Percentiles rank a stretch among this genome's conserved stretches.
Conservation (phyloP, 2,329 filamentous ascomycete species). For the Knufia fluminis region DNA sequence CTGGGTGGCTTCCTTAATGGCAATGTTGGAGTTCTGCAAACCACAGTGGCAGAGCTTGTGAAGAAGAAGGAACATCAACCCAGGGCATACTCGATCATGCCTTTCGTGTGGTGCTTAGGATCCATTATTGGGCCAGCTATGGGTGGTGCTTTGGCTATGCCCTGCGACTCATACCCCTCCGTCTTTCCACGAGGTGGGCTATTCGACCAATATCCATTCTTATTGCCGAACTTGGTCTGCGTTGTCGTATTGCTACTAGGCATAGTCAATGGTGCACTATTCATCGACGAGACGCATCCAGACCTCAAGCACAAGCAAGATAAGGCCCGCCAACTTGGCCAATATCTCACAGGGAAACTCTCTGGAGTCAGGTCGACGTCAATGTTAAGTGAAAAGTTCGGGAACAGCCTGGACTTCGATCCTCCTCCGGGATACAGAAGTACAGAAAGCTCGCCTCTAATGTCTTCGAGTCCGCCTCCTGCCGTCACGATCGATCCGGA, state of each 20-base stretch:
- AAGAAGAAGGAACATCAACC: constrained; percentile 90
- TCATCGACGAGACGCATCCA: constrained; percentile 88
- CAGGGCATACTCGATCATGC: constrained; percentile 94
- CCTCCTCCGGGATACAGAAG: constrained; percentile 60
- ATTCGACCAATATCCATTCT: constrained; percentile 80
- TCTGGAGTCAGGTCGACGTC: background rate
- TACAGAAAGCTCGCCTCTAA: constrained; percentile 45
- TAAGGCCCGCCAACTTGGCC: constrained; percentile 64
- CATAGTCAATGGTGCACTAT: constrained; percentile 69
- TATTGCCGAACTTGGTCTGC: constrained; percentile 87
- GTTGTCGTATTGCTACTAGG: constrained; percentile 67
- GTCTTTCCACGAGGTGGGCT: constrained; percentile 65
- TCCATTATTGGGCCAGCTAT: constrained; percentile 89
- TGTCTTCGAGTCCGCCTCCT: constrained; percentile 29
- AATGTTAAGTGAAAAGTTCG: constrained; percentile 1
- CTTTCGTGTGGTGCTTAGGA: constrained; percentile 94
- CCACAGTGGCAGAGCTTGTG: constrained; percentile 87
- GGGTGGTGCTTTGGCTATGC: constrained; percentile 79
- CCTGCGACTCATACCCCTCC: constrained; percentile 69
- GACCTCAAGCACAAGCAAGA: constrained; percentile 70
- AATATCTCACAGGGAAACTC: constrained; percentile 47
- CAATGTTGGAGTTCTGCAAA: constrained; percentile 44
- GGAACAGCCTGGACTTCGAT: constrained; percentile 39
- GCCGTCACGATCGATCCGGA: constrained; percentile 33
- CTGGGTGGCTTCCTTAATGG: constrained; percentile 71